A percentile compares a stretch with the other conserved stretches of the same genome.
These are phyloP conservation scores for Saccharomyces pastorianus DNA, from an alignment of 1,139 yeast genomes.

Conservation along the genomic window DNA sequence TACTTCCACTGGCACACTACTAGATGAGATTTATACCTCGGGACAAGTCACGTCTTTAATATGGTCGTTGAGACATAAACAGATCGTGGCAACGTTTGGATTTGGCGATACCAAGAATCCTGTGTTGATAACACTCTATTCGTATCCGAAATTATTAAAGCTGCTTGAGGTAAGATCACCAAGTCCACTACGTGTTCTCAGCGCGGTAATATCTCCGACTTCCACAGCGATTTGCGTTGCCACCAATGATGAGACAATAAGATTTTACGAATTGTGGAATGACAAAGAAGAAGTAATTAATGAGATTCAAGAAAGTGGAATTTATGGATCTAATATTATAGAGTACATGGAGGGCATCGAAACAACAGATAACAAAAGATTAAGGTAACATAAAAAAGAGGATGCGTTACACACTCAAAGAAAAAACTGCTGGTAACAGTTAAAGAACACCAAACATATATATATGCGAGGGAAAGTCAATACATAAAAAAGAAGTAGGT, in stretches of 20 bases:
- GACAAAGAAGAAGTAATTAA: constrained; percentile 31
- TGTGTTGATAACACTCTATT: constrained; percentile 45
- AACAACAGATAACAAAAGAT: constrained; percentile 17
- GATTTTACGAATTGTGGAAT: constrained; percentile 68
- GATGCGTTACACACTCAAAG: too few relatives aligned
- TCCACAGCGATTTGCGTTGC: constrained; percentile 58
- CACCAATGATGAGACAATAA: constrained; percentile 64
- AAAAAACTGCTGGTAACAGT: not conserved
- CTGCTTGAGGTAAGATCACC: constrained; percentile 45
- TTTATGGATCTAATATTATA: constrained; percentile 52
- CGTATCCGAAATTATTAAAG: constrained; percentile 56
- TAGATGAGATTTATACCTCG: constrained; percentile 46
- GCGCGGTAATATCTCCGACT: constrained; percentile 62
- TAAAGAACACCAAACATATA: not conserved
- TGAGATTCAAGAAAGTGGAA: constrained; percentile 36
- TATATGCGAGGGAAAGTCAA: too few relatives aligned
- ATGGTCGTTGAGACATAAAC: constrained; percentile 62
- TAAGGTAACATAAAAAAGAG: constrained; percentile 20
- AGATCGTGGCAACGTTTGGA: constrained; percentile 75
- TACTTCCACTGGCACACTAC: constrained; percentile 60
- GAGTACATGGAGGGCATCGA: constrained; percentile 51
- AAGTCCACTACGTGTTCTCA: constrained; percentile 49
- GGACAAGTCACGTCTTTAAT: constrained; percentile 72
- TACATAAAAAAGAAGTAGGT: not conserved
- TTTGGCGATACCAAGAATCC: constrained; percentile 50